Conservation (phyloP, 2,329 filamentous ascomycete species). For the Ceratocystis lukuohia region DNA sequence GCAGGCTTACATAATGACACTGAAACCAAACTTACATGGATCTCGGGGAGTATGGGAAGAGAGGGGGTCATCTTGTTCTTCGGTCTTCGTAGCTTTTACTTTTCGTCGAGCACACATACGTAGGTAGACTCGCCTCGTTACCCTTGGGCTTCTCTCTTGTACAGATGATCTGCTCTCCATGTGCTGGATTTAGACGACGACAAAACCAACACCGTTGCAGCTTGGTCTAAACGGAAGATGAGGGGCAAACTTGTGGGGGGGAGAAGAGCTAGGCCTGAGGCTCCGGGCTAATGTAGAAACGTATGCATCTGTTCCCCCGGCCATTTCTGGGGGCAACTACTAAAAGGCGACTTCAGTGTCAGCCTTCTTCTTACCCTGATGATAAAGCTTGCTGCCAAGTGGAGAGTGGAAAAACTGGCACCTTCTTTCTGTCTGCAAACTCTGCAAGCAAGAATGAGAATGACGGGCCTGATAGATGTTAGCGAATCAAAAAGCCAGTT, state of each 20-base stretch:
- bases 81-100: background rate
- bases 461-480: background rate
- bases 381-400: background rate
- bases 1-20: background rate
- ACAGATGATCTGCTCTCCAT: background rate
- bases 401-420: background rate
- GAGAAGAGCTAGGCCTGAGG: background rate
- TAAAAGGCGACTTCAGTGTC: background rate
- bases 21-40: conserved; percentile 5
- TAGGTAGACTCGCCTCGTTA: background rate
- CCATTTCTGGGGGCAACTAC: background rate
- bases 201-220: background rate
- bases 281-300: background rate
- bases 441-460: background rate
- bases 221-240: background rate
- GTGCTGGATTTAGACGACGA: background rate
- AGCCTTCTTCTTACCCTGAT: background rate
- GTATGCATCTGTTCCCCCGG: background rate
- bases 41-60: background rate
- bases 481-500: background rate
- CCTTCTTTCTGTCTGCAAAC: background rate
- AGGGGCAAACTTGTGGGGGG: background rate
- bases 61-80: background rate
- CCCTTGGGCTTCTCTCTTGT: no score
- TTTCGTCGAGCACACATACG: background rate